Conservation (phyloP, 495 filamentous ascomycete genomes). For the Halenospora varia region DNA sequence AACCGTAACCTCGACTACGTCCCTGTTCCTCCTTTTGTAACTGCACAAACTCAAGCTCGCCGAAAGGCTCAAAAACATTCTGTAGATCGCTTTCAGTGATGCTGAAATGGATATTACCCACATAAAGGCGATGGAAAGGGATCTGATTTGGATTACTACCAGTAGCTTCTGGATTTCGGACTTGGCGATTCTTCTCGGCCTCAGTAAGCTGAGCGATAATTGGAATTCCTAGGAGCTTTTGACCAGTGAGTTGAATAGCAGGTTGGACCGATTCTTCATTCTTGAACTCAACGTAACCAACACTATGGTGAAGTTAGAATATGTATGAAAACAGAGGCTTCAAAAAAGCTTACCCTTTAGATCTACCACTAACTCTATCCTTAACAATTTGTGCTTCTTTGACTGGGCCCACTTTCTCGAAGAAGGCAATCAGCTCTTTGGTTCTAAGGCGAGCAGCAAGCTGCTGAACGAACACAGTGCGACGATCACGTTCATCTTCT, state of each 20-base stretch:
- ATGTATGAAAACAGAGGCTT: no score
- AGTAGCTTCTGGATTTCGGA: conserved; percentile 71
- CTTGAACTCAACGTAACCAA: conserved; percentile 99
- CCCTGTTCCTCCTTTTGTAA: conserved; percentile 92
- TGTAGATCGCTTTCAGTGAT: conserved; percentile 96
- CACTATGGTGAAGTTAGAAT: no score
- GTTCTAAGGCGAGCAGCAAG: conserved; percentile 88
- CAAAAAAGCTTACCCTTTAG: conserved; percentile 99
- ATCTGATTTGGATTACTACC: conserved; percentile 65
- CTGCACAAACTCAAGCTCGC: conserved; percentile 95
- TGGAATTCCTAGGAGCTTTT: conserved; percentile 96
- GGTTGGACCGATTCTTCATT: conserved; percentile 88
- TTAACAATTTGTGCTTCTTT: conserved; percentile 99
- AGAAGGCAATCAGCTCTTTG: conserved; percentile 90
- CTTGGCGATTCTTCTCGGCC: conserved; percentile 98
- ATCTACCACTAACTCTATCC: conserved; percentile 91
- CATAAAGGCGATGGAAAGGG: conserved; percentile 97
- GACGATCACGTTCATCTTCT: conserved; percentile 93
- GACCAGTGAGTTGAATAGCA: conserved; percentile 97
- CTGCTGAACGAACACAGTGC: conserved; percentile 98
- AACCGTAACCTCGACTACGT: conserved; percentile 92
- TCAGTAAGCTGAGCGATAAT: conserved; percentile 98
- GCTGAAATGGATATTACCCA: conserved; percentile 99
- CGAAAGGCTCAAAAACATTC: conserved; percentile 97
- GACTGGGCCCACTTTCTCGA: conserved; percentile 92